A percentile compares a stretch with the other conserved stretches of the same genome.
phyloP scores from a whole-genome alignment of 495 filamentous ascomycete species.

The Neurospora sp. region DNA sequence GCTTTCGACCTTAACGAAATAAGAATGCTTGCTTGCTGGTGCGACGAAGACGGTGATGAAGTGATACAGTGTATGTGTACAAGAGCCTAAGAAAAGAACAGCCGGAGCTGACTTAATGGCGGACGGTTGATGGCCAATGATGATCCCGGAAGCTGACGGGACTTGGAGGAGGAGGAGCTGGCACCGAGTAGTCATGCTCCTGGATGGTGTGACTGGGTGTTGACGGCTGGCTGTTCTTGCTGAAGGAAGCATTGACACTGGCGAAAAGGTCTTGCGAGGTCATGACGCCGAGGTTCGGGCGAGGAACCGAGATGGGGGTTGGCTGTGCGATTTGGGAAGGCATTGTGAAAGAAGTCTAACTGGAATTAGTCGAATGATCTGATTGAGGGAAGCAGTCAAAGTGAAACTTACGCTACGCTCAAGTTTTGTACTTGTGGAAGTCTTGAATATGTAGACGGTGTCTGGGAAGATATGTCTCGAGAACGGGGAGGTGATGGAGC shows the following conservation, averaged over 20 bases:
- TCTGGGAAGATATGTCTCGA: background rate
- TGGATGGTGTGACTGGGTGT: constrained; percentile 35
- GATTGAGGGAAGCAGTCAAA: background rate
- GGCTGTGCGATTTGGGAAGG: constrained; percentile 35
- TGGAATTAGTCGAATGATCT: background rate
- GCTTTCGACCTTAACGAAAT: background rate
- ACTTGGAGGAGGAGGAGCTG: constrained; percentile 39
- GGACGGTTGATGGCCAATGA: constrained; percentile 25
- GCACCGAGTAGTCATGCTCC: constrained; percentile 40
- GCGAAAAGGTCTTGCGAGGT: constrained; percentile 38
- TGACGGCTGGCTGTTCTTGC: constrained; percentile 24
- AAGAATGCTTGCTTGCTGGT: background rate
- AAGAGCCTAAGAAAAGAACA: background rate
- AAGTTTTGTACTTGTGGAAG: background rate
- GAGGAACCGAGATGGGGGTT: constrained; percentile 31
- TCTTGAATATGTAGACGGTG: background rate
- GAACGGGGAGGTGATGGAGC: background rate
- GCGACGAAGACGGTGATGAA: background rate
- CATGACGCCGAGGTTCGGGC: constrained; percentile 25
- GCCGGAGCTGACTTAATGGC: constrained; percentile 11
- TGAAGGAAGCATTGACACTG: constrained; percentile 36
- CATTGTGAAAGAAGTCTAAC: constrained; percentile 24
- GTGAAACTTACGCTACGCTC: background rate
- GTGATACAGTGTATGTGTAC: background rate
- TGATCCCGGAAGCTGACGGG: constrained; percentile 40